These are phyloP conservation scores for Dimocarpus longan DNA, from an alignment of 345 rosid species.

Conservation along the genomic window DNA sequence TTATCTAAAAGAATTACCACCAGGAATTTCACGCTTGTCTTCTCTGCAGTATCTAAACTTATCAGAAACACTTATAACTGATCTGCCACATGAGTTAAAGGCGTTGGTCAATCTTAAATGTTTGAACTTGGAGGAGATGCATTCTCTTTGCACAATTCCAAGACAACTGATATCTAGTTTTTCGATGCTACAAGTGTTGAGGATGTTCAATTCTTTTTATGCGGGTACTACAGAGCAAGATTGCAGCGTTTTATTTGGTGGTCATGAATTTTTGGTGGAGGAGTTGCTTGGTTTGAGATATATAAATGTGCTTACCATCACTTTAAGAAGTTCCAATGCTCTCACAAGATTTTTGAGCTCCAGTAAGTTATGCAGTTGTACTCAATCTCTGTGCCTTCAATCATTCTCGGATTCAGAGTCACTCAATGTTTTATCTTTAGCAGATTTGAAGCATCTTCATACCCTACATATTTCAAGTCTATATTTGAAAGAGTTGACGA, in stretches of 20 bases:
- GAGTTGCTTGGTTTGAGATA: constrained; percentile 13
- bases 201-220: neutral
- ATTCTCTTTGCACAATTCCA: constrained; percentile 12
- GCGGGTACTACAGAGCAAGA: neutral
- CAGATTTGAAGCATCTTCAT: neutral
- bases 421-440: neutral
- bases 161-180: neutral
- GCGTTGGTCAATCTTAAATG: constrained; percentile 21
- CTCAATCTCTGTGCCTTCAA: neutral
- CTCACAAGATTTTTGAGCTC: neutral
- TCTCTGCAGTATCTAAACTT: constrained; percentile 30
- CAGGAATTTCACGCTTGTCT: constrained; percentile 7
- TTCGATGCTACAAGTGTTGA: constrained; percentile 5
- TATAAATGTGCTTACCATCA: neutral
- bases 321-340: neutral
- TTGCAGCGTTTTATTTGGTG: neutral
- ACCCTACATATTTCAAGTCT: neutral
- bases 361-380: neutral
- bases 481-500: constrained; percentile 6
- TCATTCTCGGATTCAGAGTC: neutral
- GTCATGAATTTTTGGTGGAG: neutral
- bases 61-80: constrained; percentile 14
- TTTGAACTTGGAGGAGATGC: constrained; percentile 24
- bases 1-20: constrained; percentile 13
- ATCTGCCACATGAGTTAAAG: constrained; percentile 29